Conservation (phyloP, 352 stramenopile genomes). For the Globisporangium radiosum region DNA sequence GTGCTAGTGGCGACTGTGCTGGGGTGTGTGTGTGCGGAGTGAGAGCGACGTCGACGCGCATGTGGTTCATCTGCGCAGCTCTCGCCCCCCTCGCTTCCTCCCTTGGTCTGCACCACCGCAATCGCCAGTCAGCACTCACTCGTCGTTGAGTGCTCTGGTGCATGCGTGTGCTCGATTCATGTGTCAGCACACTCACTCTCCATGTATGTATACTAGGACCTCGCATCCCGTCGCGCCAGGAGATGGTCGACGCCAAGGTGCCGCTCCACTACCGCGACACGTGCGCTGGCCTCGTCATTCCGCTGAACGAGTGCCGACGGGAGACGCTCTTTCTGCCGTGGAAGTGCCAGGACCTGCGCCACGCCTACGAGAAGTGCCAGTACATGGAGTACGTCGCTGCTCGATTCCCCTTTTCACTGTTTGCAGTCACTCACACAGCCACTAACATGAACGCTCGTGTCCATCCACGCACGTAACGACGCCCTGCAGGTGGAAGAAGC, state of each 20-base stretch:
- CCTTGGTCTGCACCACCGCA: not conserved
- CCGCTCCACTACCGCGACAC: conserved; percentile 93
- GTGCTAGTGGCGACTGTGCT: not conserved
- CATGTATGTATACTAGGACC: conserved; percentile 32
- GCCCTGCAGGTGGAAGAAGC: conserved; percentile 65
- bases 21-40: no score
- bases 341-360: conserved; percentile 95
- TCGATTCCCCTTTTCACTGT: not conserved
- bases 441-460: not conserved
- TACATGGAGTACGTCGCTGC: conserved; percentile 82
- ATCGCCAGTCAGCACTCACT: not conserved
- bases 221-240: conserved; percentile 74
- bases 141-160: no score
- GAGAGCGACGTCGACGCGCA: no score
- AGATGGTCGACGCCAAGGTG: conserved; percentile 92
- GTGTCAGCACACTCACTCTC: conserved; percentile 2
- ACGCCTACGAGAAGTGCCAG: conserved; percentile 98
- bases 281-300: conserved; percentile 93
- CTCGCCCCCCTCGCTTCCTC: not conserved
- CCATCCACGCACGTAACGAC: not conserved
- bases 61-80: no score
- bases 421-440: not conserved
- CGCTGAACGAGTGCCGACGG: conserved; percentile 94
- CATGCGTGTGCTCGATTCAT: conserved; percentile 1
- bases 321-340: conserved; percentile 92